Evolutionary conservation across 164 flowering plant species (phyloP).

Genomic region (Berberis thunbergii): DNA sequence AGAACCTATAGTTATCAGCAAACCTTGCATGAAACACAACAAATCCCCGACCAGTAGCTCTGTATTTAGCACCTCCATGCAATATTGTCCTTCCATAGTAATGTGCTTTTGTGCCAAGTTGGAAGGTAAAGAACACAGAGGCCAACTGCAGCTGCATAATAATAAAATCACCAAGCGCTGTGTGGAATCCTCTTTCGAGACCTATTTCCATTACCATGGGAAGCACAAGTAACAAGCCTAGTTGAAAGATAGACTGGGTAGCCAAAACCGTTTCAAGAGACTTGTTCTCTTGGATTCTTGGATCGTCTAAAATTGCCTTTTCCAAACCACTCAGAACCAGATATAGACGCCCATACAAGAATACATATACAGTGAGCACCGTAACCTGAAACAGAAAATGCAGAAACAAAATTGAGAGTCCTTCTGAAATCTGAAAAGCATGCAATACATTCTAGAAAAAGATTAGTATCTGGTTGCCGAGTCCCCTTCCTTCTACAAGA

Average conservation of each 20-base stretch:
- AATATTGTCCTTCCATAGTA: conserved; percentile 89
- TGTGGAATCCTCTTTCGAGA: conserved; percentile 87
- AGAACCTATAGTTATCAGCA: conserved; percentile 82
- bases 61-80: conserved; percentile 95
- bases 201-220: conserved; percentile 99
- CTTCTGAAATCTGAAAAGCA: background rate
- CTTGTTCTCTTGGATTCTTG: conserved; percentile 45
- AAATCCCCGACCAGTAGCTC: conserved; percentile 94
- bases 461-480: too few relatives aligned
- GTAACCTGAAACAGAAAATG: conserved; percentile 53
- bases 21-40: conserved; percentile 92
- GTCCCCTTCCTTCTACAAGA: too few relatives aligned
- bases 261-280: conserved; percentile 84
- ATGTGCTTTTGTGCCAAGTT: conserved; percentile 94
- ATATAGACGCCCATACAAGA: conserved; percentile 87
- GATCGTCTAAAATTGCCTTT: conserved; percentile 45
- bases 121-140: conserved; percentile 94
- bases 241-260: conserved; percentile 74
- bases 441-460: too few relatives aligned
- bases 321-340: conserved; percentile 94
- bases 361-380: conserved; percentile 79
- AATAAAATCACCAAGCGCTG: conserved; percentile 79
- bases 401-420: background rate
- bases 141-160: conserved; percentile 97
- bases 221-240: conserved; percentile 74